Base-by-base conservation (phyloP, 306 rosid genomes). In the Sindora glabra region DNA sequence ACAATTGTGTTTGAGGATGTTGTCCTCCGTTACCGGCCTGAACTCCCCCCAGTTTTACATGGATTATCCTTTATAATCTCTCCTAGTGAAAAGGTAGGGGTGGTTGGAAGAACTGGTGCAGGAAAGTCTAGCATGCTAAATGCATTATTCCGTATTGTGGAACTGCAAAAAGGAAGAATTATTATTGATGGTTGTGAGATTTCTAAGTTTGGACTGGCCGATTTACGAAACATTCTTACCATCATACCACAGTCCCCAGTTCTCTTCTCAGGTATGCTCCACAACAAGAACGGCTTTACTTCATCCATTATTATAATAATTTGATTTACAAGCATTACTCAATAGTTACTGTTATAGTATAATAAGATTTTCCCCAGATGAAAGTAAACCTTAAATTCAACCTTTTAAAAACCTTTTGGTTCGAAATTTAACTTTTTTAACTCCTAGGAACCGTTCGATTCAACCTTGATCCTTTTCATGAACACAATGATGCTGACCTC, bases 51-150 rank as follows among this genome's bases (percentile, higher is more conserved):
- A 0, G 96, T 87, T 19, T 45, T 90, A 62, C 95, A 87, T 19
- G 95, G 91, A 33, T 72, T 90, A 50, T 81, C 96, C 22, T 90
- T 85, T 37, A 47, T 42, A 8, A 77, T 87, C 41, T 74, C 77
- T 32, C 78, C 95, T 51, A 83, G 75, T n/a, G 96, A 90, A 69
- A 90, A 90, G 77, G 50, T 90, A 14, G 97, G 95, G 22, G 78
- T 90, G 25, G 96, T 90, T 50, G 96, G 97, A 75, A 83, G 97
- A 77, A 90, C 97, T 38, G 96, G 97, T 52, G 97, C 97, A 25
- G 96, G 97, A 42, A 90, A 90, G 61, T 90, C 97, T 47, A 87
- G 97, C 65, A 77, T 87, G 97, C 76, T 90, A n/a, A 90, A 85
- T 67, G 91, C 96, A 29, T 70, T 87, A 60, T 90, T 90, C 62